These are phyloP conservation scores for Naematelia encephala DNA, from an alignment of 768 basidiomycete species.

Conservation along the genomic window DNA sequence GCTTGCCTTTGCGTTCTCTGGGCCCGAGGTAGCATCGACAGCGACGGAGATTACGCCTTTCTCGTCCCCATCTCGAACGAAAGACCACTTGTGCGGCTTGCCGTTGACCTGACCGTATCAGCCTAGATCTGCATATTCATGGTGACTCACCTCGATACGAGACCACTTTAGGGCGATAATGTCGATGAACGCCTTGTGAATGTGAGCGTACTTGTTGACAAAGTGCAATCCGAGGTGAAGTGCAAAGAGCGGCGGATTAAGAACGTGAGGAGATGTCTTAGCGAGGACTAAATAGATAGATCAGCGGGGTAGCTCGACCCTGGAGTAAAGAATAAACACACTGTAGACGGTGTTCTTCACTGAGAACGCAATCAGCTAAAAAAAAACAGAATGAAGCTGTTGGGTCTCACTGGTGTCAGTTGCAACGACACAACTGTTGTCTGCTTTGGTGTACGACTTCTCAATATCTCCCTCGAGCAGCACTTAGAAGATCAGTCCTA, in stretches of 20 bases:
- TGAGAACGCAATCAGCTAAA: constrained; percentile 8
- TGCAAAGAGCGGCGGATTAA: constrained; percentile 78
- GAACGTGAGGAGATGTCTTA: constrained; percentile 82
- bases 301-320: neutral
- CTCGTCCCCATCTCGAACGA: constrained; percentile 85
- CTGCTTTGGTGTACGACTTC: constrained; percentile 71
- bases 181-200: constrained; percentile 64
- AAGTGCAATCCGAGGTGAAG: constrained; percentile 81
- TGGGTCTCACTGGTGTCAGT: constrained; percentile 76
- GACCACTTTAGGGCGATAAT: constrained; percentile 81
- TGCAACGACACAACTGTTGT: constrained; percentile 76
- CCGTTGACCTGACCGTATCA: constrained; percentile 27
- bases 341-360: constrained; percentile 54
- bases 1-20: constrained; percentile 61
- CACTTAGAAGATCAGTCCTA: constrained; percentile 38
- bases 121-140: neutral
- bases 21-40: constrained; percentile 62
- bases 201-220: constrained; percentile 73
- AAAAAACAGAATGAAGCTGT: neutral
- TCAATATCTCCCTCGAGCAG: constrained; percentile 80
- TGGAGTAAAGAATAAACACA: constrained; percentile 47
- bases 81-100: constrained; percentile 70
- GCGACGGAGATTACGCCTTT: constrained; percentile 64
- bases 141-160: constrained; percentile 59
- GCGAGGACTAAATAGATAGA: constrained; percentile 56